These are phyloP conservation scores for Colletotrichum orchidophilum DNA, from an alignment of 2,329 filamentous ascomycete species.

Conservation along the genomic window DNA sequence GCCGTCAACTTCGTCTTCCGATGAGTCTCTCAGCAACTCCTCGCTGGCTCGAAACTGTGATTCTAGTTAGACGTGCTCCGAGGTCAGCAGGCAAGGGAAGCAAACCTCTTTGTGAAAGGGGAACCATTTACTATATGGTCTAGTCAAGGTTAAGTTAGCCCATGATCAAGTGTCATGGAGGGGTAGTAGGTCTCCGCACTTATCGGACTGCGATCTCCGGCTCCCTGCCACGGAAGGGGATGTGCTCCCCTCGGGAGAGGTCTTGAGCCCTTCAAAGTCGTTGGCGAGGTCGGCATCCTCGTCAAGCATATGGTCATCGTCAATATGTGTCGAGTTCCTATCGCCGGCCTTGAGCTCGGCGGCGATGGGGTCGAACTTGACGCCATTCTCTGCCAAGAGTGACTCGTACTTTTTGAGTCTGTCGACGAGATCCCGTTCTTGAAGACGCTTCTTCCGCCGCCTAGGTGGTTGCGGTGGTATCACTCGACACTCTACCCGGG, in stretches of 20 bases:
- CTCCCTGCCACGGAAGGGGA: conserved; percentile 41
- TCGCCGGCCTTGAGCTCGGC: conserved; percentile 53
- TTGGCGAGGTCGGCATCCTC: conserved; percentile 66
- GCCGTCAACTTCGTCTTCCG: conserved; percentile 65
- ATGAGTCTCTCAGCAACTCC: conserved; percentile 60
- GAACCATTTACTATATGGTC: conserved; percentile 56
- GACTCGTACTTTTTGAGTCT: conserved; percentile 75
- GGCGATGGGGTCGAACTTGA: conserved; percentile 75
- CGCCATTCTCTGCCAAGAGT: conserved; percentile 71
- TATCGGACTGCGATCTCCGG: conserved; percentile 37
- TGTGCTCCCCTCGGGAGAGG: conserved; percentile 57
- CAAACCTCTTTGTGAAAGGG: conserved; percentile 62
- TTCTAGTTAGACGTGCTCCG: background rate
- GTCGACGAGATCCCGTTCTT: conserved; percentile 76
- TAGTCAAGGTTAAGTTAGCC: conserved; percentile 8
- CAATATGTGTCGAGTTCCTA: conserved; percentile 15
- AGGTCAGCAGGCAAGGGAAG: background rate
- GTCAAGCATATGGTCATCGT: conserved; percentile 43
- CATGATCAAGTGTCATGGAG: background rate
- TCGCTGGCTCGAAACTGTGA: conserved; percentile 61
- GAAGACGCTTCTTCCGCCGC: conserved; percentile 69
- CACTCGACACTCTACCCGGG: conserved; percentile 68
- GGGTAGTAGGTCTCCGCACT: conserved; percentile 36
- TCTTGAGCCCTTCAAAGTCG: conserved; percentile 64
- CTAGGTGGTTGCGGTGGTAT: conserved; percentile 66